These are phyloP conservation scores for Eremothecium gossypii DNA, from an alignment of 1,139 yeast species.

Conservation along the genomic window DNA sequence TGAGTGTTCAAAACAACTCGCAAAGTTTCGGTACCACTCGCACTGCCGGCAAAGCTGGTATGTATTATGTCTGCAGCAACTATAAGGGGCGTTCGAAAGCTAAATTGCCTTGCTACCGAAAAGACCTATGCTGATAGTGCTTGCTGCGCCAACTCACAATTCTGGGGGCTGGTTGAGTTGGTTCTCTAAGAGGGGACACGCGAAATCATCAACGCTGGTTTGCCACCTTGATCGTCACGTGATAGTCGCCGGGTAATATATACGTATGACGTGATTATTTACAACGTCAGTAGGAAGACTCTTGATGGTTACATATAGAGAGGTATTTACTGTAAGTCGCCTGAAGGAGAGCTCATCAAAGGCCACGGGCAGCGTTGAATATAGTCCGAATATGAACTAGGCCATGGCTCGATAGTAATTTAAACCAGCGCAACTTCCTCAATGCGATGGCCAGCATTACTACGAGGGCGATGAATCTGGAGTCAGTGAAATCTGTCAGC, in stretches of 20 bases:
- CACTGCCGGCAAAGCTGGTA: no score
- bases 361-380: no score
- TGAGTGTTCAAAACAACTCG: no score
- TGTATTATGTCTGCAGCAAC: no score
- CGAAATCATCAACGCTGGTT: slow-evolving; percentile 1
- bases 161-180: slow-evolving; percentile 4
- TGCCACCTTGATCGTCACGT: neutral
- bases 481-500: slow-evolving; percentile 1
- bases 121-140: no score
- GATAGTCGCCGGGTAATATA: neutral
- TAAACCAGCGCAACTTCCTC: slow-evolving; percentile 2
- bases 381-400: neutral
- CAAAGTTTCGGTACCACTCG: no score
- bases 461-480: slow-evolving; percentile 1
- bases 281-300: no score
- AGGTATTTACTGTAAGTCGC: no score
- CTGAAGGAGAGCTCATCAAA: no score
- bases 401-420: neutral
- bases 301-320: no score
- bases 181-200: slow-evolving; percentile 1
- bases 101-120: no score
- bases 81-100: no score
- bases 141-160: neutral
- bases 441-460: neutral
- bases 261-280: neutral